Conservation (phyloP, 371 early-diverging fungal genomes). For the Conidiobolus incongruus region DNA sequence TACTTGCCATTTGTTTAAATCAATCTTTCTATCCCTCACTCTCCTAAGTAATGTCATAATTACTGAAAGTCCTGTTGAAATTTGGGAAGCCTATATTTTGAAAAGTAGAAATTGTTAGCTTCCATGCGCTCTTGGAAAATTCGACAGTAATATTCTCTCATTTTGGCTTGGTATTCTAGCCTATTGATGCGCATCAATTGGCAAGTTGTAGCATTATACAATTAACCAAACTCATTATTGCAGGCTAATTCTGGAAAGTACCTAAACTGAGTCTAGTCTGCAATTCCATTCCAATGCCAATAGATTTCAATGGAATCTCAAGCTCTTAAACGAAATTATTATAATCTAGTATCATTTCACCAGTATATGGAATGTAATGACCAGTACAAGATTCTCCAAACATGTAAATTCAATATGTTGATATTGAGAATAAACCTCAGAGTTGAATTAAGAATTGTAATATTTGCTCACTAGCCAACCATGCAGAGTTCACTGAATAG, state of each 20-base stretch:
- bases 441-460: conserved; percentile 54
- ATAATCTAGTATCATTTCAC: conserved; percentile 20
- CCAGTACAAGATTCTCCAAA: conserved; percentile 49
- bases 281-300: conserved; percentile 63
- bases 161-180: conserved; percentile 46
- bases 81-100: conserved; percentile 30
- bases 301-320: conserved; percentile 31
- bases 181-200: conserved; percentile 42
- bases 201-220: conserved; percentile 29
- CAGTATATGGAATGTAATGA: conserved; percentile 46
- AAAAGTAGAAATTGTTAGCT: conserved; percentile 69
- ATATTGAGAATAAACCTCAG: conserved; percentile 34
- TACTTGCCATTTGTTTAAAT: conserved; percentile 55
- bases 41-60: conserved; percentile 58
- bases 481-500: conserved; percentile 15
- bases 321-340: conserved; percentile 28
- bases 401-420: conserved; percentile 20
- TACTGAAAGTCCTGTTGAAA: conserved; percentile 40
- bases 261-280: conserved; percentile 44
- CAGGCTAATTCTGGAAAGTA: background rate
- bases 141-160: conserved; percentile 58
- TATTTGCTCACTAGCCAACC: conserved; percentile 44
- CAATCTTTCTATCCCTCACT: conserved; percentile 52
- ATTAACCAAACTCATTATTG: background rate
- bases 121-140: conserved; percentile 53